Evolutionary conservation across 2,329 filamentous ascomycete genomes (phyloP).

Genomic region (Akanthomyces uredinophilus): DNA sequence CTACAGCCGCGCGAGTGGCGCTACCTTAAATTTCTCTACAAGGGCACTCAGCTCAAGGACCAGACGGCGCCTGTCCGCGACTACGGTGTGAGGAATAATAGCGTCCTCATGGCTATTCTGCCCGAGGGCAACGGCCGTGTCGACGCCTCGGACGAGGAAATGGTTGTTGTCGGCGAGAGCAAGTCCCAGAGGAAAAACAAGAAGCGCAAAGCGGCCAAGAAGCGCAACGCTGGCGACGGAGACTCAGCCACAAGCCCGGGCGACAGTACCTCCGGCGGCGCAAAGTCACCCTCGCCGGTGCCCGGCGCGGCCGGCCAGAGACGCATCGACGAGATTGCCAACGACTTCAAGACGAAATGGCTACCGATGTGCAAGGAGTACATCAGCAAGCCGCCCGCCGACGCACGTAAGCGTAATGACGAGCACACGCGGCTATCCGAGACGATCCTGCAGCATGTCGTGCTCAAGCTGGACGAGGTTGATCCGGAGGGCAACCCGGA

Average conservation of each 20-base stretch:
- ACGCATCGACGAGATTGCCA: conserved; percentile 61
- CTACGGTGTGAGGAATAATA: conserved; percentile 57
- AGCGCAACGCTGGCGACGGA: conserved; percentile 27
- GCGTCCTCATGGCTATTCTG: conserved; percentile 51
- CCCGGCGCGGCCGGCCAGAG: conserved; percentile 36
- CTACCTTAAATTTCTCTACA: conserved; percentile 65
- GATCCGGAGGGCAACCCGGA: conserved; percentile 66
- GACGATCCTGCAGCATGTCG: conserved; percentile 68
- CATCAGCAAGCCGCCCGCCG: conserved; percentile 55
- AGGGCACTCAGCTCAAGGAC: conserved; percentile 66
- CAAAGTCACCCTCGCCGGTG: conserved; percentile 22
- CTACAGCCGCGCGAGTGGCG: conserved; percentile 47
- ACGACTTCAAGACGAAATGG: conserved; percentile 59
- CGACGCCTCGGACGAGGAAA: conserved; percentile 39
- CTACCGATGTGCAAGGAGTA: conserved; percentile 62
- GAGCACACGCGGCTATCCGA: conserved; percentile 73
- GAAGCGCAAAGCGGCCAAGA: conserved; percentile 40
- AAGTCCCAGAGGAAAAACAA: conserved; percentile 27
- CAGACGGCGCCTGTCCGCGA: conserved; percentile 51
- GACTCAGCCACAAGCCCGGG: conserved; percentile 40
- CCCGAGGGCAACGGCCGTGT: conserved; percentile 33
- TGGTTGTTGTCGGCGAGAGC: conserved; percentile 43
- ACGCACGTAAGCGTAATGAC: conserved; percentile 63
- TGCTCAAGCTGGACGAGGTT: conserved; percentile 72
- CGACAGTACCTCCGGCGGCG: conserved; percentile 36